A percentile compares a stretch with the other conserved stretches of the same genome.
These are phyloP conservation scores for Paecilomyces fulvus DNA, from an alignment of 2,329 filamentous ascomycete genomes.

Conservation along the genomic window DNA sequence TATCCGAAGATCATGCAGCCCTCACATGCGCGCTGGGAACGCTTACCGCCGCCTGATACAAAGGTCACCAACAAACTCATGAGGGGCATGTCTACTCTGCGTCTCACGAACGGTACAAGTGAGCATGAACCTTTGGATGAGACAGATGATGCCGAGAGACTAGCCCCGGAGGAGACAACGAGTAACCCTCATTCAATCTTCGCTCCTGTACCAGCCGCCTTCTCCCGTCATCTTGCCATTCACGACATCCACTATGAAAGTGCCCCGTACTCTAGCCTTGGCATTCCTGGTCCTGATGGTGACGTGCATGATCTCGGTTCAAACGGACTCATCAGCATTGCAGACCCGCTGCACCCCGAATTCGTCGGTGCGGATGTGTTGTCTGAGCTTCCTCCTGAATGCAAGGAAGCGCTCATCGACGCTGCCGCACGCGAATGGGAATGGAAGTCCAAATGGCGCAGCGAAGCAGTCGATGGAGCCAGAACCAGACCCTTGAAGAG, in stretches of 20 bases:
- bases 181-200: constrained; percentile 33
- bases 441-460: constrained; percentile 69
- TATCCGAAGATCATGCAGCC: constrained; percentile 85
- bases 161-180: constrained; percentile 1
- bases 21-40: constrained; percentile 74
- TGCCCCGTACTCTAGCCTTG: constrained; percentile 50
- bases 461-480: constrained; percentile 52
- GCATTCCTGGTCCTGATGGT: constrained; percentile 46
- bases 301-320: constrained; percentile 32
- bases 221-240: constrained; percentile 55
- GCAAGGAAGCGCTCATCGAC: constrained; percentile 62
- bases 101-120: constrained; percentile 22
- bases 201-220: constrained; percentile 45
- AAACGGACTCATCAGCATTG: constrained; percentile 32
- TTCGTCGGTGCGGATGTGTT: constrained; percentile 34
- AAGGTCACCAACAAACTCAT: constrained; percentile 19
- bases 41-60: constrained; percentile 45
- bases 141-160: constrained; percentile 9
- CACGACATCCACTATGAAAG: constrained; percentile 53
- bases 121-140: constrained; percentile 9
- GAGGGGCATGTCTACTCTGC: constrained; percentile 26
- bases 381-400: constrained; percentile 41
- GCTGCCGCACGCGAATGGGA: constrained; percentile 55
- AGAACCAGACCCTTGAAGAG: constrained; percentile 26
- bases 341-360: constrained; percentile 25